These are phyloP conservation scores for Triglochin maritima DNA, from an alignment of 106 monocot species.

Conservation along the genomic window DNA sequence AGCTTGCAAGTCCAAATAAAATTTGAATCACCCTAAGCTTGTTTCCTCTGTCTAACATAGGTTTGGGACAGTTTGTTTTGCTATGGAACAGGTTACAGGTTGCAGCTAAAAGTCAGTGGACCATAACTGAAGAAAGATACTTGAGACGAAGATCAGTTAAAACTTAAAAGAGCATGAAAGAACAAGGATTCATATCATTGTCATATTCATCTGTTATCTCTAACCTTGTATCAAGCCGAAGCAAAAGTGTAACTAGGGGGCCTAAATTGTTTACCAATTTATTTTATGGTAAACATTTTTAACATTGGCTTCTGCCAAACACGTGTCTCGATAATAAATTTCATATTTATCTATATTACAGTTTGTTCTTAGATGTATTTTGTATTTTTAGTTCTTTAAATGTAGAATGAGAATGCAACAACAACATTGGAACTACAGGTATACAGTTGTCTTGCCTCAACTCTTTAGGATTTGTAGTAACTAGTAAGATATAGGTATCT, in stretches of 20 bases:
- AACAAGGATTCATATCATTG: not conserved
- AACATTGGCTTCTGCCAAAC: not conserved
- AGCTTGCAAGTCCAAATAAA: not conserved
- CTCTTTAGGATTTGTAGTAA: too few species aligned
- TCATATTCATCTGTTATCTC: slow-evolving; percentile 6
- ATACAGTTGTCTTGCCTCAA: too few species aligned
- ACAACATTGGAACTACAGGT: too few species aligned
- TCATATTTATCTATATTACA: too few species aligned
- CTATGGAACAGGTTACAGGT: slow-evolving; percentile 1
- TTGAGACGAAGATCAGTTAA: not conserved
- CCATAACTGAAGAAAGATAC: not conserved
- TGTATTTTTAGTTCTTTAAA: too few species aligned
- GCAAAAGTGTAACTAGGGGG: slow-evolving; percentile 4
- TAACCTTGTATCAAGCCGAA: slow-evolving; percentile 1
- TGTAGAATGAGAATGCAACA: too few species aligned
- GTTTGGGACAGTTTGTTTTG: slow-evolving; percentile 1
- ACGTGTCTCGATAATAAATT: not conserved
- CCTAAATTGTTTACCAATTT: not conserved
- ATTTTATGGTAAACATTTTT: slow-evolving; percentile 2
- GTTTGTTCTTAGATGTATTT: too few species aligned
- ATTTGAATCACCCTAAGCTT: not conserved
- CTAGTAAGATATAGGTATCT: too few species aligned
- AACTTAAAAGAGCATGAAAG: not conserved
- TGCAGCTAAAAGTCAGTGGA: slow-evolving; percentile 1
- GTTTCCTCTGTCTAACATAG: not conserved